Evolutionary conservation across 345 rosid genomes (phyloP), one percentile per base, ranked within the genome.

Genomic region (Toxicodendron radicans): DNA sequence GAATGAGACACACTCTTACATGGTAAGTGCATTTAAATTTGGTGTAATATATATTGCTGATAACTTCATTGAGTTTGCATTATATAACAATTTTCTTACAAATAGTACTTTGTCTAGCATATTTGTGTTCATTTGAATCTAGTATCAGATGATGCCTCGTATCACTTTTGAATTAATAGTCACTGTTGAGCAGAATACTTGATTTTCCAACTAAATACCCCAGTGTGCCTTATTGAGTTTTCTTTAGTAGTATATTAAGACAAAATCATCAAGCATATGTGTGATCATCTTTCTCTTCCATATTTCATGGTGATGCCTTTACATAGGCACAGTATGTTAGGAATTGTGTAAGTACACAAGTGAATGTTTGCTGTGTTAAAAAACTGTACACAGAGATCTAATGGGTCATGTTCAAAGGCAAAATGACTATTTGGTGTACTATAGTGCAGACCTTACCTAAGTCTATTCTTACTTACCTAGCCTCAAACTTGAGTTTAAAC

Each of bases 1-100:
- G 0, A 38, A 38, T 68, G 80, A 82, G 24, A 51, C 60, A 17
- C 76, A 73, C 85, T 85, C 89, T 74, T 83, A 83, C 66, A 75
- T 76, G 83, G 99, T 91, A 81, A 82, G 92, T 76, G 20, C 66
- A 27, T 27, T 27, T 27, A 27, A 27, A 27, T 27, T 27, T 27
- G 30, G 30, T 27, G 30, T 27, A 27, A 27, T 27, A 27, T 27
- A 27, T 27, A 27, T 27, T 27, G 30, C 30, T 27, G 30, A 27
- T 27, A 27, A 27, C 30, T 27, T 27, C 30, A 27, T 27, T 27
- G 30, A 27, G 1, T 27, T 27, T 27, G 30, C 30, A 27, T 27
- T 27, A 2, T 27, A 27, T 27, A 13, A 16, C 7, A 24, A 48
- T 46, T 1, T 24, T 49, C 27, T 46, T 3, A 38, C 7, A 38